Evolutionary conservation across 1,284 basidiomycete genomes (phyloP).

Genomic region (Trichosporon ovoides): DNA sequence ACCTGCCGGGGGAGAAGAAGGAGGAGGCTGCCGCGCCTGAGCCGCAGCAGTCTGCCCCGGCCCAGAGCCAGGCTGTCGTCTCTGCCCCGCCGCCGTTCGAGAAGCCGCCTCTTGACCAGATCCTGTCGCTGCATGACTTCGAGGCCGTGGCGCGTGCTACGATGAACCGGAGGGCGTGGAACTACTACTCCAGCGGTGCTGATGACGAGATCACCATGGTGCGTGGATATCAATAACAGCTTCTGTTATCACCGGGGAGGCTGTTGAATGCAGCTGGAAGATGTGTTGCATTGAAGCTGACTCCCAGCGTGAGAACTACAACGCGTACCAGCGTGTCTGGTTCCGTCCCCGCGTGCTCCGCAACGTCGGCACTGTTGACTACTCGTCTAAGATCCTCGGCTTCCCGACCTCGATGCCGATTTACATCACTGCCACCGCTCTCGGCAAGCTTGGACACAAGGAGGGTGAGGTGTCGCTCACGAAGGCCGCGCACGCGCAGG

Average conservation of each 20-base stretch:
- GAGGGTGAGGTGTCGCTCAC: slow-evolving; percentile 90
- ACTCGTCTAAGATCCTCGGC: slow-evolving; percentile 72
- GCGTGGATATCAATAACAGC: too few species aligned
- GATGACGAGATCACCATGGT: slow-evolving; percentile 78
- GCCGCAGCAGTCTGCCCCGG: slow-evolving; percentile 31
- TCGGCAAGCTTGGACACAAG: slow-evolving; percentile 82
- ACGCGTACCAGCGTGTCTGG: slow-evolving; percentile 85
- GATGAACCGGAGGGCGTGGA: slow-evolving; percentile 77
- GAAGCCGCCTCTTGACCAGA: slow-evolving; percentile 64
- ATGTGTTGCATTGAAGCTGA: slow-evolving; percentile 15
- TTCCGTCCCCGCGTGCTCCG: slow-evolving; percentile 86
- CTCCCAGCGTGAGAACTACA: slow-evolving; percentile 67
- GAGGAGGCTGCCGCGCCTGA: slow-evolving; percentile 39
- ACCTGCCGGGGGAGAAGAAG: slow-evolving; percentile 15
- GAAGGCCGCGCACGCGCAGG: slow-evolving; percentile 69
- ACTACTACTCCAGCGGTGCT: slow-evolving; percentile 79
- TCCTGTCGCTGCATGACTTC: slow-evolving; percentile 85
- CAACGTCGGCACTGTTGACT: slow-evolving; percentile 73
- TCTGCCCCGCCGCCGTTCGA: slow-evolving; percentile 35
- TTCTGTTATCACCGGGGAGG: too few species aligned
- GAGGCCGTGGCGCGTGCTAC: slow-evolving; percentile 72
- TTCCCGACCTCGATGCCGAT: slow-evolving; percentile 68
- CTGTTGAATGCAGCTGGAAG: too few species aligned
- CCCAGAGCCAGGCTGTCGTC: slow-evolving; percentile 2
- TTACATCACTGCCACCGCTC: slow-evolving; percentile 57